Percentiles rank a stretch among this genome's conserved stretches.
phyloP scores from a whole-genome alignment of 1,284 basidiomycete genomes.

The Sanghuangporus sanghuang region DNA sequence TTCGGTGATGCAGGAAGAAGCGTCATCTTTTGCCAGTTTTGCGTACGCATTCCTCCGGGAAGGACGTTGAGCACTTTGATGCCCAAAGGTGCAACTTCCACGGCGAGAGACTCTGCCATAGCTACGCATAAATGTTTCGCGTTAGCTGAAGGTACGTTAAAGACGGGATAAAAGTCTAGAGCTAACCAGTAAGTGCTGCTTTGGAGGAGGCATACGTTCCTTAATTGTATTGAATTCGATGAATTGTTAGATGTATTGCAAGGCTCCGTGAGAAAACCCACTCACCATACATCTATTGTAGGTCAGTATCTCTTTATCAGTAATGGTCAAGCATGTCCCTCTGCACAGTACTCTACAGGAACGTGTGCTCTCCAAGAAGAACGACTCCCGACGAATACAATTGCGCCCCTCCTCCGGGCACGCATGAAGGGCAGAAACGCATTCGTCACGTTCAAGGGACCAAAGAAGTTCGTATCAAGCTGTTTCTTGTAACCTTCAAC shows the following conservation, averaged over 20 bases:
- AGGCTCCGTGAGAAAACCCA: not conserved
- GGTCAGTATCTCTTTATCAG: not conserved
- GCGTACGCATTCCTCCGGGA: slow-evolving; percentile 19
- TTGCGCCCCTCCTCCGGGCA: slow-evolving; percentile 27
- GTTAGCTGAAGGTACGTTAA: not conserved
- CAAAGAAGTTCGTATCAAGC: slow-evolving; percentile 34
- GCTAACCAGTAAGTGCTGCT: slow-evolving; percentile 19
- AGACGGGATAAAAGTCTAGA: not conserved
- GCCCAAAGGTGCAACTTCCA: slow-evolving; percentile 18
- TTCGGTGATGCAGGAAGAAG: slow-evolving; percentile 12
- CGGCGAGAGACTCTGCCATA: slow-evolving; percentile 18
- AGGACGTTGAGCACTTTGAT: slow-evolving; percentile 19
- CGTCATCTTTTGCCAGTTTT: slow-evolving; percentile 17
- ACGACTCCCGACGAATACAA: slow-evolving; percentile 30
- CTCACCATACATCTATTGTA: slow-evolving; percentile 13
- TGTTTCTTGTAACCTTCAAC: slow-evolving; percentile 28
- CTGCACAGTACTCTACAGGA: slow-evolving; percentile 4
- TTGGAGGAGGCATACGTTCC: slow-evolving; percentile 21
- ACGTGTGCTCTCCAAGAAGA: slow-evolving; percentile 15
- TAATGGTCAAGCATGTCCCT: not conserved
- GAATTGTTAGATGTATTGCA: not conserved
- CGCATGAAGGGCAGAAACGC: slow-evolving; percentile 37
- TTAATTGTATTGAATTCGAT: not conserved
- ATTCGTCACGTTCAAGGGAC: slow-evolving; percentile 33
- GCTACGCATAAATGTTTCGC: slow-evolving; percentile 5